A percentile compares a stretch with the other conserved stretches of the same genome.
These are phyloP conservation scores for Coccomyxa sp. DNA, from an alignment of 139 green algal species.

Conservation along the genomic window DNA sequence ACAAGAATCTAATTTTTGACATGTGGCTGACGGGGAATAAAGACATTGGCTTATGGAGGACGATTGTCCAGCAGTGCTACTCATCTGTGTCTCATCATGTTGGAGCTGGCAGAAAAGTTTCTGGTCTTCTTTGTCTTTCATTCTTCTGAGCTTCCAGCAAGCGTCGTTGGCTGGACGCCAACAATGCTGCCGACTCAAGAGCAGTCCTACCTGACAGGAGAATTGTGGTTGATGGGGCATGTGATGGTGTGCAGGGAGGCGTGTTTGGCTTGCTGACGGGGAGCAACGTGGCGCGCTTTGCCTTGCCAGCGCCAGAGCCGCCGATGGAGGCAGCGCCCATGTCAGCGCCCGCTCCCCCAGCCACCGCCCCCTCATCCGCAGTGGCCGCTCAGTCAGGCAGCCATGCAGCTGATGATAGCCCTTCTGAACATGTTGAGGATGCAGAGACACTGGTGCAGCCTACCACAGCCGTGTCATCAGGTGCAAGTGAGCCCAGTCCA, in stretches of 20 bases:
- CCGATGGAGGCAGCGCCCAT: background rate
- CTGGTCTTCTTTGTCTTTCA: no score
- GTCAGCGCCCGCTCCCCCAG: background rate
- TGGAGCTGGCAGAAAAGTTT: no score
- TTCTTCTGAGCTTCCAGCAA: no score
- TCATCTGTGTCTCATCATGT: background rate
- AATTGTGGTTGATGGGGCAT: no score
- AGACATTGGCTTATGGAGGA: background rate
- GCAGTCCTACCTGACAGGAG: no score
- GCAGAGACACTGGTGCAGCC: background rate
- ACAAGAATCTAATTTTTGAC: background rate
- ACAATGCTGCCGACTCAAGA: no score
- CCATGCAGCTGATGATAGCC: background rate
- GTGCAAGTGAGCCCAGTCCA: no score
- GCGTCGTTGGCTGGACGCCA: no score
- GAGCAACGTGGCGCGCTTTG: slow-evolving; percentile 47
- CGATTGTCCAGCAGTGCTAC: background rate
- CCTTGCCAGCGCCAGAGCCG: slow-evolving; percentile 52
- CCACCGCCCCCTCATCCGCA: background rate
- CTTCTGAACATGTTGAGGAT: background rate
- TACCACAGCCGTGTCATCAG: background rate
- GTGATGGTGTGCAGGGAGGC: slow-evolving; percentile 22
- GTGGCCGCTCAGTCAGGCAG: background rate
- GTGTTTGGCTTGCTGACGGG: slow-evolving; percentile 69
- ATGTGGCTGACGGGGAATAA: background rate